A percentile compares a stretch with the other conserved stretches of the same genome.
Evolutionary conservation across 2,329 filamentous ascomycete species (phyloP).

Genomic region (Cordyceps cateniannulata): DNA sequence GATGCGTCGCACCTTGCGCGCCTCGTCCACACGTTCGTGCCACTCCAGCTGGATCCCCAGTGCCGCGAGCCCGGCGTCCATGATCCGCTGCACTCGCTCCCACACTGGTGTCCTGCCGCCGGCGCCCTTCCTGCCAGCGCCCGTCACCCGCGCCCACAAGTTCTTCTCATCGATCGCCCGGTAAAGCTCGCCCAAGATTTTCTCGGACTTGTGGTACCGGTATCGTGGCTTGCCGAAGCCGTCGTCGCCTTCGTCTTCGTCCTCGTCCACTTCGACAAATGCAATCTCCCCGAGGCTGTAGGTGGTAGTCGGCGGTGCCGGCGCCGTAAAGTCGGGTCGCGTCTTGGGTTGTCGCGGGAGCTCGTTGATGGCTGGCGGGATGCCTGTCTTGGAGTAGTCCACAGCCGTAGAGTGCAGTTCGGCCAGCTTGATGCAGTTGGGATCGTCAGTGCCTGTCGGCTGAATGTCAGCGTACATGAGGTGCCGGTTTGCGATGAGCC

Average conservation of each 20-base stretch:
- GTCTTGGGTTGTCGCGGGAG: slow-evolving; percentile 34
- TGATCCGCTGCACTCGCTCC: slow-evolving; percentile 30
- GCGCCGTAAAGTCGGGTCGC: slow-evolving; percentile 47
- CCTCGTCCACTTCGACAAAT: slow-evolving; percentile 27
- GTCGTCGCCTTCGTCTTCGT: slow-evolving; percentile 33
- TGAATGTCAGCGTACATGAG: slow-evolving; percentile 57
- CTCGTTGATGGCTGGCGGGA: slow-evolving; percentile 41
- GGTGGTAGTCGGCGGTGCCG: slow-evolving; percentile 37
- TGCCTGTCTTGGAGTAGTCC: slow-evolving; percentile 71
- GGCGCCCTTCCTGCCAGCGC: slow-evolving; percentile 9
- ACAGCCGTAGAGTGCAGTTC: slow-evolving; percentile 64
- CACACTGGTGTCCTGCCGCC: slow-evolving; percentile 24
- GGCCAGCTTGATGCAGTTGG: slow-evolving; percentile 49
- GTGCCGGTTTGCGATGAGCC: slow-evolving; percentile 58
- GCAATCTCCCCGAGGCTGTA: slow-evolving; percentile 38
- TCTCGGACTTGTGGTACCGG: slow-evolving; percentile 60
- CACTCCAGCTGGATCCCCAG: slow-evolving; percentile 14
- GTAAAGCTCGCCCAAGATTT: slow-evolving; percentile 64
- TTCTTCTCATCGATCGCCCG: slow-evolving; percentile 64
- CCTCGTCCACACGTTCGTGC: slow-evolving; percentile 29
- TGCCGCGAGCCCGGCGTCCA: slow-evolving; percentile 17
- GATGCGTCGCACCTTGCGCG: slow-evolving; percentile 32
- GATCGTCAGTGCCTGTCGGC: slow-evolving; percentile 42
- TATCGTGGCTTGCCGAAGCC: slow-evolving; percentile 38
- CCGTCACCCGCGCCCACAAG: slow-evolving; percentile 42